Evolutionary conservation across 2,329 filamentous ascomycete genomes (phyloP), one percentile per base, ranked within the genome.

Genomic region (Pseudogymnoascus sp.): DNA sequence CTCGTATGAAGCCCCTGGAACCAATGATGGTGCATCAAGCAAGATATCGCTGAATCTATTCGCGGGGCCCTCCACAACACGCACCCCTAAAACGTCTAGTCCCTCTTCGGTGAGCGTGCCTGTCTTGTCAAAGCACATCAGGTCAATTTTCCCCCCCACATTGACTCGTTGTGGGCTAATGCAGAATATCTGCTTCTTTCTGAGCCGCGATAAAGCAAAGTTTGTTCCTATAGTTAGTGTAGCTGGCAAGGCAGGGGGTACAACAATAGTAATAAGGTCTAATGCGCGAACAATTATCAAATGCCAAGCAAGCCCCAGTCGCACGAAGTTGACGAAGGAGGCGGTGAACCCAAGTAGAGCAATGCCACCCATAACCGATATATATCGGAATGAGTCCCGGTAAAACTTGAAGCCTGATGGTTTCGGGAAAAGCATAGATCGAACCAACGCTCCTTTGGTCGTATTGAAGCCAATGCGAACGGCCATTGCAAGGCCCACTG

Each of bases 401-500:
- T 99, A 99, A 73, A 99, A 99, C 71, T 95, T 97, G 83, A 99
- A 99, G 0, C 93, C 93, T 0, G 93, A 96, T 1, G 94, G 94
- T 72, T 99, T 99, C 0, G 94, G 95, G 72, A 99, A 99, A 38
- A 99, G 83, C 93, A 99, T 99, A 0, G 94, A 97, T 23, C 94
- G 89, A 64, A 99, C 92, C 16, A 99, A 79, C 8, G 94, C 91
- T 23, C 94, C 94, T 74, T 99, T 99, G 1, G 94, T 99, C 0
- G 94, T 99, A 73, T 95, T 95, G 76, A 99, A 99, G 1, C 94
- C 94, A 2, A 92, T 99, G 65, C 94, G 85, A 28, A 97, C 87
- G 14, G 96, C 92, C 76, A 99, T 87, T 11, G 93, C 94, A 36
- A 99, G 80, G 1, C 91, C 93, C 63, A 93, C 92, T 49, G 91